phyloP scores from a whole-genome alignment of 192 early-diverging fungal species.

The Rhizophagus prolifer region DNA sequence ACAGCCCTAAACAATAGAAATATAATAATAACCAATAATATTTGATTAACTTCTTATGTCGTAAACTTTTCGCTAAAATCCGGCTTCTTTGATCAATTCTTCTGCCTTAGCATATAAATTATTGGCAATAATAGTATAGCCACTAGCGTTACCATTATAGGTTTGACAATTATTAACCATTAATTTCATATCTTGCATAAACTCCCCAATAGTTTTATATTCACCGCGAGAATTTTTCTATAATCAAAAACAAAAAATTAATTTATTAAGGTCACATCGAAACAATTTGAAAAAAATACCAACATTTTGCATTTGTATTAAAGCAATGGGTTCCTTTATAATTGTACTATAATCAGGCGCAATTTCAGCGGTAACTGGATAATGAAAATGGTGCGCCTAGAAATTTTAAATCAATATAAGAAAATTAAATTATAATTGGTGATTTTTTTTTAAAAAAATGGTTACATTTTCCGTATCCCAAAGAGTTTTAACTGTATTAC shows the following conservation, averaged over 20 bases:
- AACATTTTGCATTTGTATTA: constrained; percentile 57
- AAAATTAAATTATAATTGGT: not conserved
- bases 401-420: not conserved
- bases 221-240: constrained; percentile 31
- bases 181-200: constrained; percentile 53
- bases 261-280: not conserved
- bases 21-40: not conserved
- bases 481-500: not conserved
- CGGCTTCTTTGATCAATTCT: not conserved
- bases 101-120: constrained; percentile 40
- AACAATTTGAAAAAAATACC: constrained; percentile 26
- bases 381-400: not conserved
- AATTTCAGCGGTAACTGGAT: constrained; percentile 45
- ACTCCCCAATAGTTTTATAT: constrained; percentile 48
- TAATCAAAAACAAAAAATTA: not conserved
- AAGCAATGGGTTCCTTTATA: constrained; percentile 51
- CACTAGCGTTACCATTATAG: constrained; percentile 53
- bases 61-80: not conserved
- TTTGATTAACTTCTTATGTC: too few species aligned
- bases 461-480: not conserved
- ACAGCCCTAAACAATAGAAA: not conserved
- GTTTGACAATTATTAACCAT: constrained; percentile 52
- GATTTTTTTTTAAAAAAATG: not conserved
- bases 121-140: constrained; percentile 46
- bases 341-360: constrained; percentile 55